Evolutionary conservation across 352 stramenopile species (phyloP), one percentile per base, ranked within the genome.

Genomic region (Globisporangium spiculum): DNA sequence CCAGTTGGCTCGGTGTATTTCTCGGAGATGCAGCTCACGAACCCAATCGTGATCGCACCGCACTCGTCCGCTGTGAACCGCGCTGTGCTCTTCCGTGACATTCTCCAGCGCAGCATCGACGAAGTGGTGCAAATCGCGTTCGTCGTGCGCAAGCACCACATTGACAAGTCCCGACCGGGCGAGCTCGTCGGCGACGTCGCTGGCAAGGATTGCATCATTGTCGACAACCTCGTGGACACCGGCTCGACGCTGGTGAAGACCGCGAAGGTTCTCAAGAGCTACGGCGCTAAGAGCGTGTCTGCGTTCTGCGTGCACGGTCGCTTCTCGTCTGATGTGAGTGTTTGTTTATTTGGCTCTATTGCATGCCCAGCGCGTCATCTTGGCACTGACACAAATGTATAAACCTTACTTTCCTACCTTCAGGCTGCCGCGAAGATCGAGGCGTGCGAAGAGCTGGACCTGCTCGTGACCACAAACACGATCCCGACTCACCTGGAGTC

Each of bases 201-300:
- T 6, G 88, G 82, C 67, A 93, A 91, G 63, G 88, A 96, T 73
- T 94, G 86, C 67, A 92, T 96, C 71, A 82, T 96, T 52, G 85
- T 96, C 36, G 88, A 96, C 75, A 94, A 88, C 57, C 78, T 96
- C 54, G 84, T 96, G 65, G 88, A 96, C 74, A 96, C 88, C 34
- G 88, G 88, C 44, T 89, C 81, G 54, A 96, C 88, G 26, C 73
- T 96, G 59, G 76, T 92, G 58, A 92, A 93, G 73, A 92, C 85
- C 16, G 86, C 88, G 30, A 86, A 93, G 70, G 78, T 93, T 64
- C 76, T 96, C 44, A 96, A 96, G 73, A 79, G 74, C 46, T 75
- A 87, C 34, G 86, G 88, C 9, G 88, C 88, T 20, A 89, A 85
- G 68, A 93, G 78, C 27, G 83, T 96, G 22, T 90, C 81, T 34